These are phyloP conservation scores for Sarocladium oryzae DNA, from an alignment of 2,329 filamentous ascomycete species.

Conservation along the genomic window DNA sequence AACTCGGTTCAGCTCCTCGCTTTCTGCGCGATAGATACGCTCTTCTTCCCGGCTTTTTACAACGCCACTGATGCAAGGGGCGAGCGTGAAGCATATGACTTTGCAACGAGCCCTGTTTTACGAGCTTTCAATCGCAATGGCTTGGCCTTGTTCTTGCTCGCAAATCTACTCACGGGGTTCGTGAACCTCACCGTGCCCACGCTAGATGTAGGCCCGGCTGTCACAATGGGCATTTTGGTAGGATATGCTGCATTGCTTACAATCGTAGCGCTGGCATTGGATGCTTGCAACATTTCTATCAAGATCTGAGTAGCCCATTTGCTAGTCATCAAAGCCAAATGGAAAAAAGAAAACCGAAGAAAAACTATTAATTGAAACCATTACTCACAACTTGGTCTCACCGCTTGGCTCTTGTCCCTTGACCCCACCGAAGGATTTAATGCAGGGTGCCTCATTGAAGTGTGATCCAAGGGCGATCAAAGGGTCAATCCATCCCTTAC, in stretches of 20 bases:
- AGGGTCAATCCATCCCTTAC: background rate
- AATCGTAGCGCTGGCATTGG: conserved; percentile 59
- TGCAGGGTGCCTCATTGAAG: too few species aligned
- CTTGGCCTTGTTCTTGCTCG: conserved; percentile 74
- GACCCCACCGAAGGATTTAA: too few species aligned
- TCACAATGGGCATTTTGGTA: conserved; percentile 68
- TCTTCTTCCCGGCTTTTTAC: conserved; percentile 70
- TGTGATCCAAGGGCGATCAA: too few species aligned
- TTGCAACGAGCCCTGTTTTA: conserved; percentile 75
- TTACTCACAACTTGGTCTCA: too few species aligned
- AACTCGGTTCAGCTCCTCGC: conserved; percentile 77
- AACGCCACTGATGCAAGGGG: conserved; percentile 45
- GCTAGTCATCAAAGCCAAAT: background rate
- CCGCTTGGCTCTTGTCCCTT: too few species aligned
- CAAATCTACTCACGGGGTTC: conserved; percentile 82
- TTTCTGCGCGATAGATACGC: conserved; percentile 70
- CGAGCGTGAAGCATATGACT: conserved; percentile 57
- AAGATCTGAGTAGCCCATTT: conserved; percentile 46
- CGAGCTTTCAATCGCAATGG: conserved; percentile 85
- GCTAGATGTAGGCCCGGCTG: conserved; percentile 57
- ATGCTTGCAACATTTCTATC: conserved; percentile 60
- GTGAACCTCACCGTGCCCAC: conserved; percentile 87
- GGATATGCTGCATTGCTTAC: conserved; percentile 65
- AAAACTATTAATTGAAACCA: background rate
- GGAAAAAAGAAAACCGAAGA: background rate